Base-by-base conservation (phyloP, 2,329 filamentous ascomycete species). In the Phoma herbarum region DNA sequence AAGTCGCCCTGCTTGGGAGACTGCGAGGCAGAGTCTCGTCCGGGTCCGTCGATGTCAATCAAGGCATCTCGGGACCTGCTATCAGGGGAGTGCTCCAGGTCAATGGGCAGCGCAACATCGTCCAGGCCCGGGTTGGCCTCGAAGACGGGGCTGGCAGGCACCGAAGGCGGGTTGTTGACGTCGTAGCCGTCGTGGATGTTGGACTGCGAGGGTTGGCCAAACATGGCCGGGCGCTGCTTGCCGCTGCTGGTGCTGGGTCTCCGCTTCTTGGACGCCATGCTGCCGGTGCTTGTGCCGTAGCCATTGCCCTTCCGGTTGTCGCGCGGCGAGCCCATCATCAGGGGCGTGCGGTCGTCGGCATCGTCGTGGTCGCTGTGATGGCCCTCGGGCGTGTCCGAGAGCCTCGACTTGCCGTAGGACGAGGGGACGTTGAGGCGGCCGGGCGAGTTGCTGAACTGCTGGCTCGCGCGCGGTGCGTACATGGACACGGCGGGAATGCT, bases 31-130 rank as follows among this genome's bases (percentile, higher is more conserved):
- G 68, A 67, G 10, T 76, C 12, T 84, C 83, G 64, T 88, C 83
- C 5, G 85, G 88, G 56, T 84, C 77, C 76, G 53, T 83, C 81
- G 42, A 85, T 84, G 63, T 82, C 75, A 57, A 85, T 84, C 45
- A 85, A 67, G 2, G 78, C 78, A 66, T 85, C 83, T 31, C 78
- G 77, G 35, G 70, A 62, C 44, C 63, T 65, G 16, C 53, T 60
- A 12, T 72, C 67, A 7, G 62, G 63, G 23, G 74, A 65, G 25
- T 57, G 62, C 6, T 69, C 71, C 29, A 90, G 78, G 50, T 91
- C 87, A 62, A 90, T 87, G 9, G 88, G 82, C 54, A 92, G 85
- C 85, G 93, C 88, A 63, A 89, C 81, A 80, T 88, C 86, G 62
- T 87, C 84, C 53, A 82, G 83, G 8, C 78, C 79, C 66, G 83